phyloP scores from a whole-genome alignment of 495 filamentous ascomycete species.

The Xylaria scruposa region DNA sequence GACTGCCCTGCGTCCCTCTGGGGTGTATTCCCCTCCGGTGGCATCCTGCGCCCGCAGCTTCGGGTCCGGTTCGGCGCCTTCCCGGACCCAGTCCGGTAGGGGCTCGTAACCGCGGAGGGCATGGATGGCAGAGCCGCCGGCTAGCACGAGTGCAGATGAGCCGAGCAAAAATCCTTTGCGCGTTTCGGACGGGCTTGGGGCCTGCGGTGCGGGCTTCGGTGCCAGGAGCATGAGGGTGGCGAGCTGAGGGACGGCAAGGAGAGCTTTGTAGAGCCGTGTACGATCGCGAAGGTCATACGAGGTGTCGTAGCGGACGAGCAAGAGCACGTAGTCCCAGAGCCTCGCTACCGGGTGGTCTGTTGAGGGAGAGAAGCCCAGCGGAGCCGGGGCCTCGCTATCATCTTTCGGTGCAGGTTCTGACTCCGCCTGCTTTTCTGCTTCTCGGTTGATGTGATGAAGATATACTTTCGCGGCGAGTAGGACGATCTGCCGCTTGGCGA shows the following conservation, averaged over 20 bases:
- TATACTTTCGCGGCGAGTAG: constrained; percentile 94
- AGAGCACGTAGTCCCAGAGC: constrained; percentile 83
- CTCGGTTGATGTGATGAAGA: constrained; percentile 79
- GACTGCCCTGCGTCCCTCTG: constrained; percentile 47
- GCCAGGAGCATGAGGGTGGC: constrained; percentile 89
- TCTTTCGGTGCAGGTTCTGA: constrained; percentile 26
- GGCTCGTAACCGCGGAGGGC: constrained; percentile 77
- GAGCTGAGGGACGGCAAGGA: constrained; percentile 82
- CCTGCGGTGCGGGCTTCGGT: constrained; percentile 90
- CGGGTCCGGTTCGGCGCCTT: constrained; percentile 79
- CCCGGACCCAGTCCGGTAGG: constrained; percentile 83
- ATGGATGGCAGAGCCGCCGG: constrained; percentile 71
- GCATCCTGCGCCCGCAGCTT: constrained; percentile 65
- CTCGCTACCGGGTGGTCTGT: constrained; percentile 71
- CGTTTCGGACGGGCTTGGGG: constrained; percentile 81
- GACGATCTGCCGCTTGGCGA: constrained; percentile 88
- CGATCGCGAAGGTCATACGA: constrained; percentile 96
- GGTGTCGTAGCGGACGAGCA: constrained; percentile 87
- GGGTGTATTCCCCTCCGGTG: constrained; percentile 43
- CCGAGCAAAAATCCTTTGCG: constrained; percentile 79
- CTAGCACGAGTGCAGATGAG: constrained; percentile 83
- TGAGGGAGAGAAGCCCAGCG: constrained; percentile 43
- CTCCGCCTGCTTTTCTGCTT: constrained; percentile 39
- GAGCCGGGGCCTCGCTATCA: constrained; percentile 32
- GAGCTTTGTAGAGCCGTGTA: constrained; percentile 81